Evolutionary conservation across 192 early-diverging fungal species (phyloP).

Genomic region (Backusella mclennaniae): DNA sequence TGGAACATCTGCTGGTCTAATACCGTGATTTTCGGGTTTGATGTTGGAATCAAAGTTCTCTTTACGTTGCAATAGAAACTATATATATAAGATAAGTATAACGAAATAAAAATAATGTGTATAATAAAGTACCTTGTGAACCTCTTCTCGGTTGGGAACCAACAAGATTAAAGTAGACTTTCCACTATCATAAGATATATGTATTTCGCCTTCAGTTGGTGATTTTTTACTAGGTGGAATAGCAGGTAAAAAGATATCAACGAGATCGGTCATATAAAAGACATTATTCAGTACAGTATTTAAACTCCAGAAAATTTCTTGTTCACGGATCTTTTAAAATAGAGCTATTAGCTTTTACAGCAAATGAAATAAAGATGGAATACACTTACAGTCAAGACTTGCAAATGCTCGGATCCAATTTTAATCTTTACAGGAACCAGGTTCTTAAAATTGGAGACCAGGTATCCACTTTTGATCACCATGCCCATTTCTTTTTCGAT

Average conservation of each 20-base stretch:
- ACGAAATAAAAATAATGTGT: not conserved
- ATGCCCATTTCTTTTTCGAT: constrained; percentile 67
- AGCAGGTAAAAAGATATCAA: constrained; percentile 11
- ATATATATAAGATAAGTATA: not conserved
- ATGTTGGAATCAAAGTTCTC: constrained; percentile 9
- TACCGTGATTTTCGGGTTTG: constrained; percentile 19
- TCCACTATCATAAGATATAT: constrained; percentile 10
- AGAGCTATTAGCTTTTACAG: not conserved
- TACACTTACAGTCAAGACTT: constrained; percentile 58
- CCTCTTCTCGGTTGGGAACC: constrained; percentile 10
- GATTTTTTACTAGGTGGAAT: constrained; percentile 4
- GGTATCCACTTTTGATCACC: constrained; percentile 56
- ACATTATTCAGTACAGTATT: constrained; percentile 79
- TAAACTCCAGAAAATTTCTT: constrained; percentile 73
- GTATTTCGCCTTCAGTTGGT: constrained; percentile 9
- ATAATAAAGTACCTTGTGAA: constrained; percentile 5
- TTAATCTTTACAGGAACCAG: constrained; percentile 74
- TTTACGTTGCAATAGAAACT: constrained; percentile 1
- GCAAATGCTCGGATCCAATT: constrained; percentile 75
- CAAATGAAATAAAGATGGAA: not conserved
- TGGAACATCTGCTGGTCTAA: constrained; percentile 83
- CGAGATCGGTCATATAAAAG: constrained; percentile 38
- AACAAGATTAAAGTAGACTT: not conserved
- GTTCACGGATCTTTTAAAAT: constrained; percentile 40
- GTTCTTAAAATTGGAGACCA: constrained; percentile 56